phyloP scores from a whole-genome alignment of 768 basidiomycete genomes.

The Tricholoma terreum region DNA sequence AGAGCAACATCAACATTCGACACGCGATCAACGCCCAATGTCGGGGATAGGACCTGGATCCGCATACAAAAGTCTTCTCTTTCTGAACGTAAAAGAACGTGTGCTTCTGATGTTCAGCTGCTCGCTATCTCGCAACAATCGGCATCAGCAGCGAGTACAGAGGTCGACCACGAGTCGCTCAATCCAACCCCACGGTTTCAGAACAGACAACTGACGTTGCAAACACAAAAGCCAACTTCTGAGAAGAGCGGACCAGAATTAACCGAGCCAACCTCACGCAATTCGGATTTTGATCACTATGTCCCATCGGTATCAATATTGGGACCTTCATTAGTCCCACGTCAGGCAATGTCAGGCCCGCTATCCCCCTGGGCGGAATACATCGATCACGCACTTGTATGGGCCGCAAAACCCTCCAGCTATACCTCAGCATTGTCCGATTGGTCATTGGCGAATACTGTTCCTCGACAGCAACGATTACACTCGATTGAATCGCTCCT shows the following conservation, averaged over 20 bases:
- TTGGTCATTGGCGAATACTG: conserved; percentile 26
- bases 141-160: neutral
- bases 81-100: neutral
- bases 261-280: neutral
- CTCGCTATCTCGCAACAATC: neutral
- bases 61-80: neutral
- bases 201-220: neutral
- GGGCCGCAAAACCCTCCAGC: conserved; percentile 24
- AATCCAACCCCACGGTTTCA: neutral
- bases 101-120: neutral
- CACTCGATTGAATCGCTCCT: conserved; percentile 46
- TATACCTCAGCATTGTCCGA: conserved; percentile 15
- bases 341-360: neutral
- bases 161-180: neutral
- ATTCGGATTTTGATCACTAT: neutral
- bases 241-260: too few species aligned
- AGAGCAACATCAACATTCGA: conserved; percentile 36
- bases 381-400: conserved; percentile 23
- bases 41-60: neutral
- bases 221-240: neutral
- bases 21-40: neutral
- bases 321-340: neutral
- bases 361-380: neutral
- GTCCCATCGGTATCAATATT: neutral
- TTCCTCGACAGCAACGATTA: conserved; percentile 32